Evolutionary conservation across 129 eudicot genomes (phyloP).

Genomic region (Ambrosia artemisiifolia): DNA sequence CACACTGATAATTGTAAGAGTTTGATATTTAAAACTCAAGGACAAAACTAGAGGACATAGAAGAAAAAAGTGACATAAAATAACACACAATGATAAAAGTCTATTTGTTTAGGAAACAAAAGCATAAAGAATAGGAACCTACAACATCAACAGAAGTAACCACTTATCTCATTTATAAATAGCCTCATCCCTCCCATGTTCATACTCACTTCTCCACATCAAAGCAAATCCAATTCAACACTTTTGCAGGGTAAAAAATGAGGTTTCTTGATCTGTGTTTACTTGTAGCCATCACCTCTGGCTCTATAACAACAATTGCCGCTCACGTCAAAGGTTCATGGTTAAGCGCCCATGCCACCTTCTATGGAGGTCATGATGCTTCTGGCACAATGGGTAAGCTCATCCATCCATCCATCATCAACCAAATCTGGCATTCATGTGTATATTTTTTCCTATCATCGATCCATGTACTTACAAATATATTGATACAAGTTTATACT

Average conservation of each 20-base stretch:
- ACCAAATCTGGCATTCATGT: background rate
- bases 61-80: too few species aligned
- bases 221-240: background rate
- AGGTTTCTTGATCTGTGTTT: slow-evolving; percentile 21
- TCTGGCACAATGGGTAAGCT: slow-evolving; percentile 34
- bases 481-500: background rate
- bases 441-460: background rate
- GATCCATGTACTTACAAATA: background rate
- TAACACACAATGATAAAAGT: too few species aligned
- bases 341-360: slow-evolving; percentile 30
- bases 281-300: slow-evolving; percentile 16
- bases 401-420: background rate
- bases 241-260: slow-evolving; percentile 8
- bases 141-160: too few species aligned
- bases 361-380: slow-evolving; percentile 32
- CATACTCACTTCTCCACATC: slow-evolving; percentile 16
- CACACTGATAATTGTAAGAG: too few species aligned
- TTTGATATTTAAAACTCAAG: too few species aligned
- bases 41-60: too few species aligned
- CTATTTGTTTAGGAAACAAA: background rate
- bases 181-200: background rate
- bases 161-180: slow-evolving; percentile 19
- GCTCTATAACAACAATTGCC: background rate
- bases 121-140: background rate
- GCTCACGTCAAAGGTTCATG: slow-evolving; percentile 10